Conservation (phyloP, 108 stramenopile genomes). For the Halocafeteria seosinensis region DNA sequence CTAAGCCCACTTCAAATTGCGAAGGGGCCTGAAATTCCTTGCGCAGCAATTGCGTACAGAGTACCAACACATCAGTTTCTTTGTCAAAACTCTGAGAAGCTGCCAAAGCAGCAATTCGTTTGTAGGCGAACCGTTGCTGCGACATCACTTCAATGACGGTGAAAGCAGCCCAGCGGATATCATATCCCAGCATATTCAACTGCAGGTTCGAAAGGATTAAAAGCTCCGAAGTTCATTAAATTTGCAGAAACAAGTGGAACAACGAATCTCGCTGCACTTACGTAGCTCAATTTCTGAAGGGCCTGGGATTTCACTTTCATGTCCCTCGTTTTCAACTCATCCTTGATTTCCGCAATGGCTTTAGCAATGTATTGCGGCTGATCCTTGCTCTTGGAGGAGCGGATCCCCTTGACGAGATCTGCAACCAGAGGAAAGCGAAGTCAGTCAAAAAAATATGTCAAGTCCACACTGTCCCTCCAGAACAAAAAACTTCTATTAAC, state of each 20-base stretch:
- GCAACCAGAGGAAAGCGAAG: too few relatives aligned
- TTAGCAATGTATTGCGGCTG: slow-evolving; percentile 72
- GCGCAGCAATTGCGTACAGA: slow-evolving; percentile 86
- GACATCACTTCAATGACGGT: slow-evolving; percentile 78
- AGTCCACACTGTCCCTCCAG: too few relatives aligned
- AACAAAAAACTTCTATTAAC: too few relatives aligned
- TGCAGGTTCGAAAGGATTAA: slow-evolving; percentile 19
- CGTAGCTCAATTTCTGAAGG: slow-evolving; percentile 73
- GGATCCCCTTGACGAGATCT: slow-evolving; percentile 55
- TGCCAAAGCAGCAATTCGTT: slow-evolving; percentile 80
- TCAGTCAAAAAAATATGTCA: too few relatives aligned
- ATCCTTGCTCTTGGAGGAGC: slow-evolving; percentile 75
- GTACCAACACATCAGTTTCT: slow-evolving; percentile 79
- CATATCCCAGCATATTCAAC: slow-evolving; percentile 92
- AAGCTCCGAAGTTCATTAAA: too few relatives aligned
- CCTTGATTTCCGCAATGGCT: slow-evolving; percentile 82
- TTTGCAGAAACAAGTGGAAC: too few relatives aligned
- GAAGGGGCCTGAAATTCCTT: slow-evolving; percentile 72
- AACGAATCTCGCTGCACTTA: neutral
- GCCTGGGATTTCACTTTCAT: slow-evolving; percentile 76
- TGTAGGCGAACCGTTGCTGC: slow-evolving; percentile 70
- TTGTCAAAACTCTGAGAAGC: slow-evolving; percentile 79
- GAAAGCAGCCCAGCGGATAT: slow-evolving; percentile 87
- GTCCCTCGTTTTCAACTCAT: slow-evolving; percentile 71
- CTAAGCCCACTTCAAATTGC: slow-evolving; percentile 80